Base-by-base conservation (phyloP, 768 basidiomycete species). In the Kwoniella sp. region DNA sequence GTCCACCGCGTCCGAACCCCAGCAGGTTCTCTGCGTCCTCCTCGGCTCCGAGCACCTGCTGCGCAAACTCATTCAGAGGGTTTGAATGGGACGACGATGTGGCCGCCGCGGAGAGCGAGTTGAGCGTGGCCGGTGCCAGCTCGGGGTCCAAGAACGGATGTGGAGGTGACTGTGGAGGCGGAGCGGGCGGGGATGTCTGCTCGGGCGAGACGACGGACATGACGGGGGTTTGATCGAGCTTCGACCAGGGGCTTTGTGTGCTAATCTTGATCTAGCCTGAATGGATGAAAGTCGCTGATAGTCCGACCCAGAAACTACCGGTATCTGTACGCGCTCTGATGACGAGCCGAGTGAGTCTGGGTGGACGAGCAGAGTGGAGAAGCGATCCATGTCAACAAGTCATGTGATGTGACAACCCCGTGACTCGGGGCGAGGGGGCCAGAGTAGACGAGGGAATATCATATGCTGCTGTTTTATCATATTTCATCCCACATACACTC, bases 11-110 rank as follows among this genome's bases (percentile, higher is more conserved):
- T 19, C 46, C 47, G 26, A 59, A 54, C 36, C 43, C 53, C 12
- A 59, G 31, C 17, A 59, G 19, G 33, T 59, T 54, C 22, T 54
- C 48, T 1, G 58, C 58, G n/a, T 50, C 48, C 22, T 38, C 27
- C 42, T 43, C 41, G 7, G 41, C 46, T 6, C 43, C 57, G 12
- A 67, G 42, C 9, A 60, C 56, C 31, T 67, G 65, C 31, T 63
- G 56, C 9, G 60, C 65, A 32, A 67, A 63, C 15, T 60, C 59
- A 12, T 48, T 58, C 10, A 67, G 40, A 15, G 61, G 64, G 26
- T 59, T 62, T 8, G 43, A 20, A 5, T 55, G 46, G 12, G 22
- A 29, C 5, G 17, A 31, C 14, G 50, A 29, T 31, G 32, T 26
- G 15, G 55, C 25, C 10, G 44, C 15, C 14, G 28, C 32, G 11